Percentiles rank a stretch among this genome's conserved stretches.
phyloP scores from a whole-genome alignment of 2,329 filamentous ascomycete species.

The Calonectria multiphialidica region DNA sequence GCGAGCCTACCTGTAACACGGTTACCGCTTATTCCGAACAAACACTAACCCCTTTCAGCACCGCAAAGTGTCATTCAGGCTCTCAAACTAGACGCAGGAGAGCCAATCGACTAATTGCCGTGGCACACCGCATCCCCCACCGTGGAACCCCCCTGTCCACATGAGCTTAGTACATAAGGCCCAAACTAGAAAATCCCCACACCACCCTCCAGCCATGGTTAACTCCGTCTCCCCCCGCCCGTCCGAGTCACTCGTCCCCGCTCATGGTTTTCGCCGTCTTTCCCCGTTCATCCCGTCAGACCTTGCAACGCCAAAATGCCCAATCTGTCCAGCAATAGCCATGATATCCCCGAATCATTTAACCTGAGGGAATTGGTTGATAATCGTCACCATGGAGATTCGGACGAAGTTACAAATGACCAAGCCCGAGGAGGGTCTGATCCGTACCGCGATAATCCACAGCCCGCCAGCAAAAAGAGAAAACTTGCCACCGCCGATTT shows the following conservation, averaged over 20 bases:
- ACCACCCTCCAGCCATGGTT: background rate
- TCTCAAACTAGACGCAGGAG: background rate
- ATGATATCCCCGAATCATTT: background rate
- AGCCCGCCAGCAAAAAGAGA: slow-evolving; percentile 8
- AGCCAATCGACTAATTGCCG: background rate
- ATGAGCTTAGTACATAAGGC: background rate
- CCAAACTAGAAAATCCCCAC: background rate
- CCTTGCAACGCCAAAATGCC: background rate
- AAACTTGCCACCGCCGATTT: slow-evolving; percentile 22
- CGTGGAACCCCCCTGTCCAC: background rate
- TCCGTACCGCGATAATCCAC: background rate
- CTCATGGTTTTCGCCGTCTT: slow-evolving; percentile 1
- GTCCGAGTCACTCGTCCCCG: background rate
- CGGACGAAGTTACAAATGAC: background rate
- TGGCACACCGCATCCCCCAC: background rate
- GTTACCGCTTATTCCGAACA: background rate
- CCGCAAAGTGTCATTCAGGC: background rate
- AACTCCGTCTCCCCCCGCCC: slow-evolving; percentile 21
- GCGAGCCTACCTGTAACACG: background rate
- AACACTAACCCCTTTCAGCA: background rate
- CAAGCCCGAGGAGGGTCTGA: background rate
- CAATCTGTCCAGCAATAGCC: background rate
- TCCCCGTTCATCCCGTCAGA: slow-evolving; percentile 10
- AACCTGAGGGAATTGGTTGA: background rate
- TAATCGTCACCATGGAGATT: background rate